phyloP scores from a whole-genome alignment of 768 basidiomycete genomes.

The Chalciporus piperatus region DNA sequence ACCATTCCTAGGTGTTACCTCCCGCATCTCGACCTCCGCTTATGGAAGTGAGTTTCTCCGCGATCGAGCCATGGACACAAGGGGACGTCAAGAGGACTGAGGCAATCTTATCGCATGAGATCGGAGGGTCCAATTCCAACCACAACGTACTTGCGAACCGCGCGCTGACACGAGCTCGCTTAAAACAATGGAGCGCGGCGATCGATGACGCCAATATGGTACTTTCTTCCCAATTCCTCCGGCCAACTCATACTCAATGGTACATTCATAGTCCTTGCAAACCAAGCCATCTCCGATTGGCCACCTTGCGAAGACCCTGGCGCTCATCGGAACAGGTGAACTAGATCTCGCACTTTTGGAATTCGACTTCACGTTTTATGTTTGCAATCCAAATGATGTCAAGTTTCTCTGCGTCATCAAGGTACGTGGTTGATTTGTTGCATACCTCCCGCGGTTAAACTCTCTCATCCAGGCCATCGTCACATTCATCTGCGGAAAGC shows the following conservation, averaged over 20 bases:
- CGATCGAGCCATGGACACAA: slow-evolving; percentile 4
- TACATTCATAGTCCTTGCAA: not conserved
- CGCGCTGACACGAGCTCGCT: not conserved
- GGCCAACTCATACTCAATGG: too few relatives aligned
- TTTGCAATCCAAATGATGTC: not conserved
- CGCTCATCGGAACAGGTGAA: not conserved
- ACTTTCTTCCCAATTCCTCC: too few relatives aligned
- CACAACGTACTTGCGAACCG: not conserved
- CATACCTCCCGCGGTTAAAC: too few relatives aligned
- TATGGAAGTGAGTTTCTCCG: not conserved
- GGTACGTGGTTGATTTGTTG: not conserved
- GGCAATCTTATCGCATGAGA: too few relatives aligned
- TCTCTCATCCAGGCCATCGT: not conserved
- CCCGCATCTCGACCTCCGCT: not conserved
- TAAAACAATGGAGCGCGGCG: not conserved
- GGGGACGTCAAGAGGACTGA: too few relatives aligned
- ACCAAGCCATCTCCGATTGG: not conserved
- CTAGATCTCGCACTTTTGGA: not conserved
- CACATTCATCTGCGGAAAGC: not conserved
- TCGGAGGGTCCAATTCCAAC: too few relatives aligned
- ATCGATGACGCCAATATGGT: not conserved
- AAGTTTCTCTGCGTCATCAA: slow-evolving; percentile 3
- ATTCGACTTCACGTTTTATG: slow-evolving; percentile 2
- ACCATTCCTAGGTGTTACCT: not conserved
- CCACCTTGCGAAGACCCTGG: slow-evolving; percentile 6